phyloP scores from a whole-genome alignment of 1,284 basidiomycete species.

The Flammula alnicola region DNA sequence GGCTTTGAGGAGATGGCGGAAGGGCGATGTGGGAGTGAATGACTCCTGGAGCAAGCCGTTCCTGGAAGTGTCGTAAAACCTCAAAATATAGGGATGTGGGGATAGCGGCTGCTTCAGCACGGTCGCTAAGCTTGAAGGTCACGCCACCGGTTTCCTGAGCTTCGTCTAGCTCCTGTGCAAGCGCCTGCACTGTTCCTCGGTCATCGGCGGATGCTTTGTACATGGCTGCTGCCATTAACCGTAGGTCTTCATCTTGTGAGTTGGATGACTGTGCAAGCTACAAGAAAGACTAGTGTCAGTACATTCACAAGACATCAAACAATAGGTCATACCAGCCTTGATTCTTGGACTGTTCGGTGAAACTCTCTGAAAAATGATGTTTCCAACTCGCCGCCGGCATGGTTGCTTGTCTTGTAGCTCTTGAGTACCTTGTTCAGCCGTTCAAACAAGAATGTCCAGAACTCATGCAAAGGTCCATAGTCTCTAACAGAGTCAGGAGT shows the following conservation, averaged over 20 bases:
- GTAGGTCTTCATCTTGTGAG: neutral
- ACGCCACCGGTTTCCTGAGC: neutral
- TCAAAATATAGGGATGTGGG: neutral
- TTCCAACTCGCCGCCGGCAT: slow-evolving; percentile 37
- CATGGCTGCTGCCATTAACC: slow-evolving; percentile 23
- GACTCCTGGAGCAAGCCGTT: slow-evolving; percentile 13
- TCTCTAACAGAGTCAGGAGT: slow-evolving; percentile 25
- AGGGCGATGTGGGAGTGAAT: neutral
- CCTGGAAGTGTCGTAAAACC: neutral
- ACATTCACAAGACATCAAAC: neutral
- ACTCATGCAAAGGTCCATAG: slow-evolving; percentile 38
- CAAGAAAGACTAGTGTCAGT: neutral
- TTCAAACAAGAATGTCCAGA: slow-evolving; percentile 45
- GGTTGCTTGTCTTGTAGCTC: slow-evolving; percentile 36
- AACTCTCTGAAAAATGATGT: slow-evolving; percentile 39
- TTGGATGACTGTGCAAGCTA: neutral
- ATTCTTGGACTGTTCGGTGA: slow-evolving; percentile 27
- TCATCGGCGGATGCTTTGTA: slow-evolving; percentile 30
- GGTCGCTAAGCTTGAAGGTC: neutral
- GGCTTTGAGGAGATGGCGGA: neutral
- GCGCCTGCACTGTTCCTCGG: slow-evolving; percentile 26
- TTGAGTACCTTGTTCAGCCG: slow-evolving; percentile 42
- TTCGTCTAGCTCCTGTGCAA: neutral
- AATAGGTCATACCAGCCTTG: slow-evolving; percentile 8
- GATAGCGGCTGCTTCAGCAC: neutral